Conservation (phyloP, 2,329 filamentous ascomycete species). For the Aspergillus ibericus region DNA sequence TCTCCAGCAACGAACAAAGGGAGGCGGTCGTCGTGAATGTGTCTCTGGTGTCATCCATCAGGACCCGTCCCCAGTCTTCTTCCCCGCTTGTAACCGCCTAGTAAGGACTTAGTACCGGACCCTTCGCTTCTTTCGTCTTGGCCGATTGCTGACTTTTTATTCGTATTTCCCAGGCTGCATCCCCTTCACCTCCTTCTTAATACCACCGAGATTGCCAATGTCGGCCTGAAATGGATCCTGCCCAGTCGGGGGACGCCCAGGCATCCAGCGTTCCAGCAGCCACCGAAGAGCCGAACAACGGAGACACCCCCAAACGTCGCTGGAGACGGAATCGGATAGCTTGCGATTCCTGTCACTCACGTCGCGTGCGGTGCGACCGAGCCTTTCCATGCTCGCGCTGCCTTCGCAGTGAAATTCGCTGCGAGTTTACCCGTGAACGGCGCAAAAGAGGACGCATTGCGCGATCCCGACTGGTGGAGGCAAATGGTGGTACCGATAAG, state of each 20-base stretch:
- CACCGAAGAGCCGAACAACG: conserved; percentile 14
- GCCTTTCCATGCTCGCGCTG: conserved; percentile 90
- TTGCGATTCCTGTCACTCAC: conserved; percentile 92
- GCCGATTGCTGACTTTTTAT: conserved; percentile 1
- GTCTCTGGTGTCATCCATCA: not conserved
- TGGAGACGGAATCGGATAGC: conserved; percentile 53
- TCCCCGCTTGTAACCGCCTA: conserved; percentile 1
- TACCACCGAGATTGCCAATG: conserved; percentile 21
- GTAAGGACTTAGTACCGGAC: not conserved
- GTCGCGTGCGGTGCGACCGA: conserved; percentile 90
- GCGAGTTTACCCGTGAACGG: conserved; percentile 86
- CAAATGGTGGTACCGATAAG: conserved; percentile 8
- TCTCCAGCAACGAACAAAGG: not conserved
- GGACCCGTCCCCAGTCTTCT: not conserved
- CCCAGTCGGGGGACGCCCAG: conserved; percentile 30
- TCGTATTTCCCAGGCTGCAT: not conserved
- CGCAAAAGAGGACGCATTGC: conserved; percentile 89
- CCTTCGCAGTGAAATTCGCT: conserved; percentile 66
- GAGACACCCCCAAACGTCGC: conserved; percentile 32
- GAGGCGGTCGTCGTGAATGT: not conserved
- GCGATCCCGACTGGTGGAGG: conserved; percentile 67
- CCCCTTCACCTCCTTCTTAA: not conserved
- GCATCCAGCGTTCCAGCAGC: conserved; percentile 15
- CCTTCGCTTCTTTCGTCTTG: conserved; percentile 1
- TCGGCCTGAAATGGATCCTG: conserved; percentile 32